phyloP scores from a whole-genome alignment of 305 asterid genomes.

The Salvia sclarea region DNA sequence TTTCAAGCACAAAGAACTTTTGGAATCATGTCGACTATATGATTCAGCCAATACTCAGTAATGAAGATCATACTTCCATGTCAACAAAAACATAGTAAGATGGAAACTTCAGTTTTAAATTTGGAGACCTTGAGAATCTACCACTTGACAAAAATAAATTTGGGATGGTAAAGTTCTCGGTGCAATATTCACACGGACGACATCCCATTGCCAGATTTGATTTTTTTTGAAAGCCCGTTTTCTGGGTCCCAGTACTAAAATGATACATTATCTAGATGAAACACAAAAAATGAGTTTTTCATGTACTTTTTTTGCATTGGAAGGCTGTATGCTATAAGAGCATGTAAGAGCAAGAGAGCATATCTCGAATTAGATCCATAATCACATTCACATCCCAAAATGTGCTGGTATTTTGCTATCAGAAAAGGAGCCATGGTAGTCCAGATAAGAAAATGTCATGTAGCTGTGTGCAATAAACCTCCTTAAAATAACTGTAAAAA shows the following conservation, averaged over 20 bases:
- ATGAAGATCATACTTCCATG: constrained; percentile 13
- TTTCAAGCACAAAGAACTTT: constrained; percentile 3
- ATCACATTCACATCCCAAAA: constrained; percentile 28
- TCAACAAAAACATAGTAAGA: constrained; percentile 9
- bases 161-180: not conserved
- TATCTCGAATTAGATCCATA: constrained; percentile 16
- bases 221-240: not conserved
- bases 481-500: constrained; percentile 70
- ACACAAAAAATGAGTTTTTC: not conserved
- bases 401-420: constrained; percentile 10
- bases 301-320: not conserved
- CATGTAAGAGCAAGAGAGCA: constrained; percentile 14
- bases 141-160: not conserved
- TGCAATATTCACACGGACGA: not conserved
- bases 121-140: not conserved
- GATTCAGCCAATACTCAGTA: constrained; percentile 14
- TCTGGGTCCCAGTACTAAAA: constrained; percentile 5
- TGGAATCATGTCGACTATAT: not conserved
- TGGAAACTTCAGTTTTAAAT: not conserved
- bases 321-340: not conserved
- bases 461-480: constrained; percentile 45
- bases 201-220: not conserved
- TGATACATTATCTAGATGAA: not conserved
- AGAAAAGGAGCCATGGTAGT: constrained; percentile 14
- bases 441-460: constrained; percentile 18